Base-by-base conservation (phyloP, 441 rosid genomes). In the Viola pubescens region DNA sequence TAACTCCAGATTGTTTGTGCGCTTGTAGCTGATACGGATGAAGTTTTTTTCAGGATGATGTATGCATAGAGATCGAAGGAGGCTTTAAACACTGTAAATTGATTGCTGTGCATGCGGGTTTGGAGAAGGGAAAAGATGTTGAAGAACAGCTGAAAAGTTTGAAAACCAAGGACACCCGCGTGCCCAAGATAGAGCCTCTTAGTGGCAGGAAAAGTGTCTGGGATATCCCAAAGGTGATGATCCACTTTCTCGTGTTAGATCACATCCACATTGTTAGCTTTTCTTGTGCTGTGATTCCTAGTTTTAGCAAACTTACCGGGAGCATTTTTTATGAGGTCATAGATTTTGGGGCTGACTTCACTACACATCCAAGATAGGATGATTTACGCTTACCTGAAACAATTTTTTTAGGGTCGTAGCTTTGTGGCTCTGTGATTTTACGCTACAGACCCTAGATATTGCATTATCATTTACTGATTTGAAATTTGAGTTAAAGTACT, bases 31-130 rank as follows among this genome's bases (percentile, higher is more conserved):
- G 9, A 46, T 8, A 9, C 3, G 46, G 49, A 9, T 46, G 11
- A 46, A 46, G n/a, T 4, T 46, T 46, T 62, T 63, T 37, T 41
- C 76, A 92, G 91, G 94, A 87, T 44, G 84, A 83, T 70, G 87
- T 87, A 26, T 77, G 76, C 54, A 69, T 89, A 41, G 76, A 80
- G 75, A 80, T 72, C 2, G 76, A 67, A 34, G 77, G 70, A 56
- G 86, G 80, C 64, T 38, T 77, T 4, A 79, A 74, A 58, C 83
- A 73, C 7, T 81, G 89, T 62, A 82, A 74, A 70, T 73, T 91
- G 74, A 87, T 89, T 34, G 91, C 94, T 1, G 84, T 71, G 54
- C 98, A 87, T 68, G 98, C 90, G 53, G 94, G 96, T 63, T 54
- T 92, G 58, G 95, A 81, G 75, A 80, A 73, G 66, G 74, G 69